phyloP scores from a whole-genome alignment of 2,329 filamentous ascomycete genomes.

The Teratosphaeriaceae sp. region DNA sequence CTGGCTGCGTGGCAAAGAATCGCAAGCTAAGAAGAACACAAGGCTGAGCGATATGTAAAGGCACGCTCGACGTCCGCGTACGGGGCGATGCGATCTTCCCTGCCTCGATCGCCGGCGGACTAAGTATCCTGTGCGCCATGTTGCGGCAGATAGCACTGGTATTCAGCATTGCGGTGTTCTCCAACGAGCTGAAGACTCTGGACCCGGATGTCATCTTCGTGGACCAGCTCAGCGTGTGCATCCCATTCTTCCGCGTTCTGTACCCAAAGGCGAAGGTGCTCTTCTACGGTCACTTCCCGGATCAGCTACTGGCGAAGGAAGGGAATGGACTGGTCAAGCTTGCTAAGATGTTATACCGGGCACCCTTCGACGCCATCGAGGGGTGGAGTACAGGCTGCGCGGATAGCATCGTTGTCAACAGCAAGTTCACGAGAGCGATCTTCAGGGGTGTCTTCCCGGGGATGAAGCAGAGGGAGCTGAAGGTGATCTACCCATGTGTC shows the following conservation, averaged over 20 bases:
- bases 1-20: background rate
- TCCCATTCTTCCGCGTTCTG: conserved; percentile 71
- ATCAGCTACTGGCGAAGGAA: conserved; percentile 78
- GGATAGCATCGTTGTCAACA: conserved; percentile 90
- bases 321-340: conserved; percentile 43
- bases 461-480: conserved; percentile 55
- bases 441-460: conserved; percentile 68
- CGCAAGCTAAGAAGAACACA: conserved; percentile 7
- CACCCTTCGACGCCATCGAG: conserved; percentile 84
- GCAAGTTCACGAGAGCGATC: conserved; percentile 74
- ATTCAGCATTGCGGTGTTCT: conserved; percentile 54
- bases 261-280: conserved; percentile 61
- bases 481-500: conserved; percentile 90
- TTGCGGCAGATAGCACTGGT: conserved; percentile 82
- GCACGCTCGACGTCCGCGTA: conserved; percentile 88
- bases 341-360: conserved; percentile 62
- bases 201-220: conserved; percentile 72
- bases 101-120: conserved; percentile 66
- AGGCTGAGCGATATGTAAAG: conserved; percentile 40
- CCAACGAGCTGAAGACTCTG: conserved; percentile 56
- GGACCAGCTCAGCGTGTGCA: conserved; percentile 85
- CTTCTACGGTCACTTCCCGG: conserved; percentile 98
- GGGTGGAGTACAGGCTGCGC: conserved; percentile 84
- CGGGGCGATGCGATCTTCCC: conserved; percentile 77
- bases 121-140: conserved; percentile 88